phyloP scores from a whole-genome alignment of 2,329 filamentous ascomycete genomes.

The Alternaria hordeiaustralica region DNA sequence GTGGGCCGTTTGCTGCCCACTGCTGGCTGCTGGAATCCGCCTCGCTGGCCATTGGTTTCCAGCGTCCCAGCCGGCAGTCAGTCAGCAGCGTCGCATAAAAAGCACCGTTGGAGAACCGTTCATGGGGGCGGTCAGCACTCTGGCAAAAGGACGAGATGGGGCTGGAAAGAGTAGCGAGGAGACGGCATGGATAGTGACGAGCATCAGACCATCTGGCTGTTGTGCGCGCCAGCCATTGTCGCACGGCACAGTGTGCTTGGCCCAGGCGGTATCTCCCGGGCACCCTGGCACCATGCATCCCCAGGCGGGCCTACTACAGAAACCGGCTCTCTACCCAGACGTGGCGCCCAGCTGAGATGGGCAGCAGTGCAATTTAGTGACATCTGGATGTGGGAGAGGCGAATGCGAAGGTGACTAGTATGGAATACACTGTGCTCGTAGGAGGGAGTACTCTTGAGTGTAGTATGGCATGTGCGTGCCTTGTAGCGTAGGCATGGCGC shows the following conservation, averaged over 20 bases:
- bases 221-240: slow-evolving; percentile 20
- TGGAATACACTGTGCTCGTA: background rate
- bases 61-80: slow-evolving; percentile 2
- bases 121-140: slow-evolving; percentile 1
- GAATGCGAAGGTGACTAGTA: background rate
- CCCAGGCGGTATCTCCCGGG: slow-evolving; percentile 4
- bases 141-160: background rate
- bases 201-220: slow-evolving; percentile 28
- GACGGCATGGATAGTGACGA: slow-evolving; percentile 3
- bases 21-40: slow-evolving; percentile 18
- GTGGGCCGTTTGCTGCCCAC: slow-evolving; percentile 10
- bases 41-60: slow-evolving; percentile 30
- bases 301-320: slow-evolving; percentile 1
- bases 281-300: slow-evolving; percentile 3
- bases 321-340: background rate
- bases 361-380: background rate
- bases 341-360: background rate
- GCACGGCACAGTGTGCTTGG: slow-evolving; percentile 18
- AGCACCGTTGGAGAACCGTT: slow-evolving; percentile 9
- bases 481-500: background rate
- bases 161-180: background rate
- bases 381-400: background rate
- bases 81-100: slow-evolving; percentile 20
- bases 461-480: background rate
- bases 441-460: too few relatives aligned